phyloP scores from a whole-genome alignment of 1,139 yeast species.

The Starmera stellimalicola region DNA sequence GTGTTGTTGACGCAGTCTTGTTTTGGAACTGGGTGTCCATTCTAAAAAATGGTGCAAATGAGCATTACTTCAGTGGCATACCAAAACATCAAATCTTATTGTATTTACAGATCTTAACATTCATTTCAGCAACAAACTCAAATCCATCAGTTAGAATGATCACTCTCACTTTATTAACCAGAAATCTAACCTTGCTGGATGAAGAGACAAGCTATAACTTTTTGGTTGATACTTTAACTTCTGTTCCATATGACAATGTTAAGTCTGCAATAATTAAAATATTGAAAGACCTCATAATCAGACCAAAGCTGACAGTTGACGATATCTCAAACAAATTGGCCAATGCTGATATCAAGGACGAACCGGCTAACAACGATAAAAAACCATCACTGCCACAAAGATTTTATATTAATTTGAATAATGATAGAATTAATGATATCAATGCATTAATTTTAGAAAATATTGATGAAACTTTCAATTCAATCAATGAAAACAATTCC shows the following conservation, averaged over 20 bases:
- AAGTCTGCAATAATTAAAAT: slow-evolving; percentile 55
- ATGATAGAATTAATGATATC: slow-evolving; percentile 30
- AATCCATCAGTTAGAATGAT: slow-evolving; percentile 19
- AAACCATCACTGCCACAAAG: slow-evolving; percentile 23
- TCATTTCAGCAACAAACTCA: slow-evolving; percentile 25
- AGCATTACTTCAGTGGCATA: slow-evolving; percentile 20
- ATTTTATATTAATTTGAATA: slow-evolving; percentile 30
- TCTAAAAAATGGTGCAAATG: slow-evolving; percentile 18
- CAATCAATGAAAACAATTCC: slow-evolving; percentile 18
- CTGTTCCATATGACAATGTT: slow-evolving; percentile 58
- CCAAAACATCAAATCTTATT: slow-evolving; percentile 25
- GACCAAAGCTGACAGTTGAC: slow-evolving; percentile 16
- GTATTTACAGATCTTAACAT: slow-evolving; percentile 37
- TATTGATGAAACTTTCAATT: slow-evolving; percentile 25
- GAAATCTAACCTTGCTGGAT: slow-evolving; percentile 44
- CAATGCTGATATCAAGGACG: slow-evolving; percentile 5
- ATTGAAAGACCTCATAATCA: slow-evolving; percentile 51
- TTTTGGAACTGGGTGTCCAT: slow-evolving; percentile 35
- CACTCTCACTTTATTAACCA: slow-evolving; percentile 41
- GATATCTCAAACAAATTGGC: slow-evolving; percentile 4
- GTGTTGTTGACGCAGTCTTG: slow-evolving; percentile 29
- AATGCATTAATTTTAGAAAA: slow-evolving; percentile 29
- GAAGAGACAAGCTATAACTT: slow-evolving; percentile 52
- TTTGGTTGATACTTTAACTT: slow-evolving; percentile 51
- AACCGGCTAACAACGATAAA: slow-evolving; percentile 4